Conservation (phyloP, 441 rosid genomes). For the Erodium trifolium region DNA sequence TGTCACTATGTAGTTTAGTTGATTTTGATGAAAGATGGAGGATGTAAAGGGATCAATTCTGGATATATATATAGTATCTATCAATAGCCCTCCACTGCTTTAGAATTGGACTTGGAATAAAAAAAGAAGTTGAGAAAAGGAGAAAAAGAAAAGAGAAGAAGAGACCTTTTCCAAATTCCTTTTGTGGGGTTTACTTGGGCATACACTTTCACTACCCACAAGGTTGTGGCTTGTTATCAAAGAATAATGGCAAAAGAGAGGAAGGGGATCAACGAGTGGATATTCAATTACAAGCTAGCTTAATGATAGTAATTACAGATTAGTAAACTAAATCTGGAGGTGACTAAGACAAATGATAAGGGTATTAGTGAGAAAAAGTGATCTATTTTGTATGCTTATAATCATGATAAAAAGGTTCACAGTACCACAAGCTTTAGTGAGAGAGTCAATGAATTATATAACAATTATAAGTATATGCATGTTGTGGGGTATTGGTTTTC, state of each 20-base stretch:
- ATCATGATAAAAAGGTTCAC: background rate
- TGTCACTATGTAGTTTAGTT: background rate
- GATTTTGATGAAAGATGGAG: background rate
- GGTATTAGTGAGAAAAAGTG: no score
- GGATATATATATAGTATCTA: background rate
- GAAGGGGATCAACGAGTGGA: background rate
- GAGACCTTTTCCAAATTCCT: background rate
- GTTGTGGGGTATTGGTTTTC: background rate
- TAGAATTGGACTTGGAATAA: background rate
- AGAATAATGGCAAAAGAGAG: background rate
- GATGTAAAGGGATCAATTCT: background rate
- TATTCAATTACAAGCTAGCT: no score
- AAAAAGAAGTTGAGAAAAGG: background rate
- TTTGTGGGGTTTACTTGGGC: constrained; percentile 1
- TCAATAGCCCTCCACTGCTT: background rate
- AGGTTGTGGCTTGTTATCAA: background rate
- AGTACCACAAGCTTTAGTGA: background rate
- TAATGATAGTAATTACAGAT: no score
- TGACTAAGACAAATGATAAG: no score
- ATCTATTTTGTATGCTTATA: no score
- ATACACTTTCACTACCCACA: background rate
- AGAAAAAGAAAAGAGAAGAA: background rate
- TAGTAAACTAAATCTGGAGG: no score
- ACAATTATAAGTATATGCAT: background rate
- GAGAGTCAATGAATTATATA: background rate